Evolutionary conservation across 2,329 filamentous ascomycete genomes (phyloP), one percentile per base, ranked within the genome.

Genomic region (Alternaria longipes): DNA sequence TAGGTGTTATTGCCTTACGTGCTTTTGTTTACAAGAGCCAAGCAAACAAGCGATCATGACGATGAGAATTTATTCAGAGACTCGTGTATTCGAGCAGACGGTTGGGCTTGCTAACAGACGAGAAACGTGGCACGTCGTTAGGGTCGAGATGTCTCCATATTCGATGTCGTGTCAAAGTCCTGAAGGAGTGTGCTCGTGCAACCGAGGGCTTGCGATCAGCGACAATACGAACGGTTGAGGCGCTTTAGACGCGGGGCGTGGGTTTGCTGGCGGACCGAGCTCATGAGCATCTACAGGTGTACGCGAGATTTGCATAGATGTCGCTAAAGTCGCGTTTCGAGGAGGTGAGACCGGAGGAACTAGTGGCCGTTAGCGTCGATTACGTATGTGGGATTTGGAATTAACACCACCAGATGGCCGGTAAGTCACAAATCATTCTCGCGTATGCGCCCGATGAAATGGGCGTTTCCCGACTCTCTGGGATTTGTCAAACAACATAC

Each of bases 311-410:
- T 58, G 59, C 54, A 49, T 58, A 56, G 32, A 26, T 28, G 46
- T 36, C 53, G 54, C 49, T 53, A 56, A 54, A 56, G 34, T 60
- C 46, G 38, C 56, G 69, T 66, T 66, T 67, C 58, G 56, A 65
- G 58, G 62, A 50, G 54, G 34, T 56, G 54, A 59, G 54, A 50
- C 38, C 50, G 55, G 34, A 49, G 44, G 42, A 45, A 44, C 62
- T 61, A 41, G 58, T 14, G 59, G 49, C 65, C 49, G 54, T 62
- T 69, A 71, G 70, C 69, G 67, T 55, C 54, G 56, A 52, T 63
- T 59, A 46, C 62, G 52, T 59, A 22, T 63, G 32, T 46, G 51
- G 45, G 63, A 75, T 74, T 75, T 75, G 64, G 68, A 76, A 76
- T 76, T 69, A 68, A 51, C 22, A 63, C 62, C 53, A 69, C 62